phyloP scores from a whole-genome alignment of 768 basidiomycete genomes.

The Mycena capillaripes region DNA sequence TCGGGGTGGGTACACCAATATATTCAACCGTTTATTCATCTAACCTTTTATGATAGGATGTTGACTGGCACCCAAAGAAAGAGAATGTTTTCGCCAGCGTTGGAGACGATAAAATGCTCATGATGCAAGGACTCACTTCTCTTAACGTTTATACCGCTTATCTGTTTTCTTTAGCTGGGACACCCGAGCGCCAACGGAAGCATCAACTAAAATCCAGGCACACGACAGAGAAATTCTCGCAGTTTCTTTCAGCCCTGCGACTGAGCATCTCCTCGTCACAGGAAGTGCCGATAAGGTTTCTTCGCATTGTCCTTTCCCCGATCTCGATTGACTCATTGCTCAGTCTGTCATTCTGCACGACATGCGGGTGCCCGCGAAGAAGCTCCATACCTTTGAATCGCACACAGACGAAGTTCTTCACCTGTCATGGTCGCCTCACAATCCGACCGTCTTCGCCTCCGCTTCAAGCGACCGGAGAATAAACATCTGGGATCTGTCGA shows the following conservation, averaged over 20 bases:
- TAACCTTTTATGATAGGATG: constrained; percentile 71
- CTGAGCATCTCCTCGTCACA: constrained; percentile 85
- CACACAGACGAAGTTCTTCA: constrained; percentile 97
- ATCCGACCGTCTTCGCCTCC: constrained; percentile 92
- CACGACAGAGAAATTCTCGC: constrained; percentile 94
- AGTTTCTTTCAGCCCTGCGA: constrained; percentile 90
- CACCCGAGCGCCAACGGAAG: constrained; percentile 79
- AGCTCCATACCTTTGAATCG: constrained; percentile 91
- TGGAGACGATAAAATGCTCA: constrained; percentile 94
- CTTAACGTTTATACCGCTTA: constrained; percentile 12
- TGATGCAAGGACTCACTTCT: constrained; percentile 76
- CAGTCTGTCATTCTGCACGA: constrained; percentile 94
- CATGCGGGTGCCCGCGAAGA: constrained; percentile 78
- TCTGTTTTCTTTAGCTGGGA: constrained; percentile 82
- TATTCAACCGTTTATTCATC: constrained; percentile 2
- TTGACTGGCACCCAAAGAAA: constrained; percentile 92
- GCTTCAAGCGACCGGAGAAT: constrained; percentile 94
- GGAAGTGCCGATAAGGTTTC: constrained; percentile 93
- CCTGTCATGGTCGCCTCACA: constrained; percentile 95
- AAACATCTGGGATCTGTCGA: constrained; percentile 94
- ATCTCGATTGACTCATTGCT: background rate
- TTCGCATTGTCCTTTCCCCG: background rate
- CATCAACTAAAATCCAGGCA: constrained; percentile 81
- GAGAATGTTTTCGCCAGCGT: constrained; percentile 94
- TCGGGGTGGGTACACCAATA: constrained; percentile 76